These are phyloP conservation scores for Saccharomyces mikatae DNA, from an alignment of 805 yeast genomes.

Conservation along the genomic window DNA sequence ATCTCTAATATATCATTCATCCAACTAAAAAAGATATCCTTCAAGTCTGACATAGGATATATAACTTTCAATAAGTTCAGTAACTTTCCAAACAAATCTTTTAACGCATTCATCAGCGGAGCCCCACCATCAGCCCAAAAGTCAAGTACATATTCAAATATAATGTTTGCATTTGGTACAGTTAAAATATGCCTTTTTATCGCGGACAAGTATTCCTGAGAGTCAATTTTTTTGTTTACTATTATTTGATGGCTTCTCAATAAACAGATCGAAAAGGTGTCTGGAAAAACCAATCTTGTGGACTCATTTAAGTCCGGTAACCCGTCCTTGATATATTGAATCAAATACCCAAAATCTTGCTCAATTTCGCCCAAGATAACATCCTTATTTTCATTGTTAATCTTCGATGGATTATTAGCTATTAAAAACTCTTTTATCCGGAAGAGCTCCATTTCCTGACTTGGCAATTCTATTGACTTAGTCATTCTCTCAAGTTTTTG, in stretches of 20 bases:
- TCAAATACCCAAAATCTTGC: not conserved
- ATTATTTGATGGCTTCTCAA: slow-evolving; percentile 43
- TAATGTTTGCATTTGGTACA: slow-evolving; percentile 20
- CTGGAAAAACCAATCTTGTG: slow-evolving; percentile 39
- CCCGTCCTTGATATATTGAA: not conserved
- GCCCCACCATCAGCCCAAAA: slow-evolving; percentile 67
- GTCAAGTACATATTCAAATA: slow-evolving; percentile 52
- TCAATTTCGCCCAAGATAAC: not conserved
- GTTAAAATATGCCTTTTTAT: slow-evolving; percentile 13
- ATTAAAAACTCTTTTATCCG: slow-evolving; percentile 6
- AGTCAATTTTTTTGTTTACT: slow-evolving; percentile 13
- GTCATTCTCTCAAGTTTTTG: not conserved
- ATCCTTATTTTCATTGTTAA: slow-evolving; percentile 3
- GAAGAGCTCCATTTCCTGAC: not conserved
- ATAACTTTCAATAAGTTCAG: slow-evolving; percentile 33
- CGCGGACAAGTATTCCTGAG: slow-evolving; percentile 5
- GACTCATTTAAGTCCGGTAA: not conserved
- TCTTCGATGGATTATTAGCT: slow-evolving; percentile 9
- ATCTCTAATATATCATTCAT: slow-evolving; percentile 35
- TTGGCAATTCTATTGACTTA: not conserved
- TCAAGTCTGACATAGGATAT: slow-evolving; percentile 12
- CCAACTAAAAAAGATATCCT: slow-evolving; percentile 38
- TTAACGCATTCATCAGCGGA: slow-evolving; percentile 61
- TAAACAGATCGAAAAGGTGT: slow-evolving; percentile 58
- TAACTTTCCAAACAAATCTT: slow-evolving; percentile 50